A percentile compares a stretch with the other conserved stretches of the same genome.
Evolutionary conservation across 208 protist species (phyloP).

Genomic region (Trypanosoma melophagium): DNA sequence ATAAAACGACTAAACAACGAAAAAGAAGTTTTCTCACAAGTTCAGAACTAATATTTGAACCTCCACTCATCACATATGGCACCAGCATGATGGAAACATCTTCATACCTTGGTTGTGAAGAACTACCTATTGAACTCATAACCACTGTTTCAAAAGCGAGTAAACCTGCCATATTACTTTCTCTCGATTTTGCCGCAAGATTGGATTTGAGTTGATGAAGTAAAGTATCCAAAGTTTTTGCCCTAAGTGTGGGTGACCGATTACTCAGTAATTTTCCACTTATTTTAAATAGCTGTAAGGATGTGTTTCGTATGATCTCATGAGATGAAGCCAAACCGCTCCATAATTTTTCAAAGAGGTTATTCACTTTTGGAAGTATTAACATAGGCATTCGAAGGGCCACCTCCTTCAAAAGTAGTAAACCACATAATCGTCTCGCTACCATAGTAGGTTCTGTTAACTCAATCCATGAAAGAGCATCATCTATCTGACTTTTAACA

Average conservation of each 20-base stretch:
- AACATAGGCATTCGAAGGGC: conserved; percentile 61
- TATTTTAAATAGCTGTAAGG: conserved; percentile 61
- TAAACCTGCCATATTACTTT: conserved; percentile 68
- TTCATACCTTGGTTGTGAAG: conserved; percentile 56
- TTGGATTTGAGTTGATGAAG: conserved; percentile 64
- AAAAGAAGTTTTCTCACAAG: conserved; percentile 58
- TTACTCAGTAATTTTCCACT: conserved; percentile 71
- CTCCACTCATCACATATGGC: conserved; percentile 63
- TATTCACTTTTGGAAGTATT: conserved; percentile 58
- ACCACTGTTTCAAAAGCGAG: conserved; percentile 86
- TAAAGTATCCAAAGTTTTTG: conserved; percentile 51
- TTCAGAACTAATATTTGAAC: conserved; percentile 29
- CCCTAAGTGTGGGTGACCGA: conserved; percentile 39
- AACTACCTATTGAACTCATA: conserved; percentile 55
- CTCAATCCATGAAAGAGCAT: conserved; percentile 56
- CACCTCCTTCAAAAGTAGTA: conserved; percentile 76
- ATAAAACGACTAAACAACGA: conserved; percentile 71
- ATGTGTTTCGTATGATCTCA: conserved; percentile 53
- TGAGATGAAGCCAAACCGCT: conserved; percentile 44
- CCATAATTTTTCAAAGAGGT: conserved; percentile 79
- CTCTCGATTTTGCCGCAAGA: conserved; percentile 56
- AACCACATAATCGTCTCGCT: conserved; percentile 56
- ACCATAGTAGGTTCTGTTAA: conserved; percentile 34
- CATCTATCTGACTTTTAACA: conserved; percentile 59
- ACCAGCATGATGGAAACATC: conserved; percentile 73